phyloP scores from a whole-genome alignment of 2,329 filamentous ascomycete species.

The Blastomyces emzantsi region DNA sequence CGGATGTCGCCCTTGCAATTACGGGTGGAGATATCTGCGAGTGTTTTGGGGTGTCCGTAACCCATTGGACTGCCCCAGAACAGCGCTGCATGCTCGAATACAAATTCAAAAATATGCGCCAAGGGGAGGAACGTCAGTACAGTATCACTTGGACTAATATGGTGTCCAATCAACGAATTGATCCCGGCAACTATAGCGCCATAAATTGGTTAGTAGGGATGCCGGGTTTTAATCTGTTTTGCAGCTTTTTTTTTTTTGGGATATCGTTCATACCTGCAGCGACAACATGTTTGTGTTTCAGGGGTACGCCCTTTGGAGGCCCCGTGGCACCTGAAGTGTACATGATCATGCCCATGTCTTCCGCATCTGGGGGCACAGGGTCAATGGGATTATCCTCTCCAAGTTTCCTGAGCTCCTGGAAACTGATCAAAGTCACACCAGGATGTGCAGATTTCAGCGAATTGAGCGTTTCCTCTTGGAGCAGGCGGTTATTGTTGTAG shows the following conservation, averaged over 20 bases:
- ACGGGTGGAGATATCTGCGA: slow-evolving; percentile 73
- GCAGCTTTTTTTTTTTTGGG: slow-evolving; percentile 13
- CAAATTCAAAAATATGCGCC: slow-evolving; percentile 92
- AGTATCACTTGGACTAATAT: slow-evolving; percentile 65
- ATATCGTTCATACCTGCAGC: slow-evolving; percentile 54
- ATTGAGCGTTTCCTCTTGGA: slow-evolving; percentile 41
- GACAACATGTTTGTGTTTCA: slow-evolving; percentile 69
- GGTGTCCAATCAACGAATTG: slow-evolving; percentile 63
- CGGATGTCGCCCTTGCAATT: slow-evolving; percentile 92
- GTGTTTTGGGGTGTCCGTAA: slow-evolving; percentile 74
- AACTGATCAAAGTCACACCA: slow-evolving; percentile 35
- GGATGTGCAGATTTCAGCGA: slow-evolving; percentile 43
- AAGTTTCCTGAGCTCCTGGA: slow-evolving; percentile 47
- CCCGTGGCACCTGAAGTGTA: slow-evolving; percentile 78
- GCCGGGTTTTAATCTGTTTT: not conserved
- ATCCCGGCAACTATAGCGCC: slow-evolving; percentile 62
- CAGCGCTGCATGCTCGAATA: slow-evolving; percentile 82
- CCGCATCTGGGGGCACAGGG: slow-evolving; percentile 60
- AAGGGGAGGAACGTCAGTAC: slow-evolving; percentile 86
- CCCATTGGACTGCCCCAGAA: slow-evolving; percentile 87
- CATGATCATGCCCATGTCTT: slow-evolving; percentile 66
- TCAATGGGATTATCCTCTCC: slow-evolving; percentile 60
- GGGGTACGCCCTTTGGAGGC: slow-evolving; percentile 70
- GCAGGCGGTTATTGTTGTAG: slow-evolving; percentile 44
- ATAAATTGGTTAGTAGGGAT: not conserved